Percentiles rank a stretch among this genome's conserved stretches.
phyloP scores from a whole-genome alignment of 1,284 basidiomycete species.

The Pterulicium gracile region DNA sequence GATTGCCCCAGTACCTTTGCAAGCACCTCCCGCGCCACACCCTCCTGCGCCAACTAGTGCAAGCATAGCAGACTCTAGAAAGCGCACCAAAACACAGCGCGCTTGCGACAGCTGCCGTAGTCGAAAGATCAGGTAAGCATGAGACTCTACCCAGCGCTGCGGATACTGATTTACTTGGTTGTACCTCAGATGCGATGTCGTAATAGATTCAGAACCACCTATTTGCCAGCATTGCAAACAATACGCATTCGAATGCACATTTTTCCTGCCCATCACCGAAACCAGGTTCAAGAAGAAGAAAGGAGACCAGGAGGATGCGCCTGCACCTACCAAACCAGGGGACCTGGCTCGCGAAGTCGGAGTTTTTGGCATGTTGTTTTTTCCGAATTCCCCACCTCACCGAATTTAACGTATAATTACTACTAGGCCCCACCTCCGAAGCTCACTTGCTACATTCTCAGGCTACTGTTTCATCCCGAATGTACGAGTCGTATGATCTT shows the following conservation, averaged over 20 bases:
- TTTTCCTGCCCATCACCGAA: constrained; percentile 96
- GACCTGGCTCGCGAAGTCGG: constrained; percentile 35
- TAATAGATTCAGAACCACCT: constrained; percentile 44
- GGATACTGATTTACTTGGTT: constrained; percentile 7
- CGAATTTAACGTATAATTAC: neutral
- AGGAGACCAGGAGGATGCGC: constrained; percentile 51
- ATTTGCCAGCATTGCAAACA: constrained; percentile 83
- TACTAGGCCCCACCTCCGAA: constrained; percentile 67
- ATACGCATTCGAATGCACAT: constrained; percentile 88
- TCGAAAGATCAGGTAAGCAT: constrained; percentile 81
- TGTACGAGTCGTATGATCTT: constrained; percentile 82
- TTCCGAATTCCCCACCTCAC: constrained; percentile 11
- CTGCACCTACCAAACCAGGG: neutral
- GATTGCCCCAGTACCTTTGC: neutral
- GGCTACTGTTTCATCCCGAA: constrained; percentile 69
- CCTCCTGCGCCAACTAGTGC: constrained; percentile 14
- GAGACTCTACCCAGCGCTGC: constrained; percentile 60
- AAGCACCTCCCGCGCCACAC: constrained; percentile 36
- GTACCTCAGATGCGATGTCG: constrained; percentile 6
- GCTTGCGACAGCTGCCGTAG: constrained; percentile 88
- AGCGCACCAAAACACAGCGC: constrained; percentile 83
- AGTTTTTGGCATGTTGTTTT: constrained; percentile 44
- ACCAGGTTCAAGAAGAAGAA: constrained; percentile 97
- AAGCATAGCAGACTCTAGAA: constrained; percentile 47
- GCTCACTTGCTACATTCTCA: constrained; percentile 85